phyloP scores from a whole-genome alignment of 2,329 filamentous ascomycete species.

The Curvularia sp. region DNA sequence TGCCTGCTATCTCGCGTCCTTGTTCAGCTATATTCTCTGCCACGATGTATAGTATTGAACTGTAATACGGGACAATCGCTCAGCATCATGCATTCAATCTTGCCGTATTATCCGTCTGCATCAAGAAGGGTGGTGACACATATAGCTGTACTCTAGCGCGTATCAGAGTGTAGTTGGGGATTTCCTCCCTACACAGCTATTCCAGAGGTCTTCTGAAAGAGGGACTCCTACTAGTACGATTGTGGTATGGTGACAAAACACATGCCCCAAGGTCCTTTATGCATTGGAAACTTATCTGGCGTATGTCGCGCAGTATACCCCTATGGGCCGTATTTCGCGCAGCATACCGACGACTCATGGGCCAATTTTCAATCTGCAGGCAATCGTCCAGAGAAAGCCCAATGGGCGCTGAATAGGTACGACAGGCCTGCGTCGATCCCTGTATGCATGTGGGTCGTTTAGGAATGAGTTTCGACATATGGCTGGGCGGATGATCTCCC shows the following conservation, averaged over 20 bases:
- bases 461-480: slow-evolving; percentile 29
- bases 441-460: slow-evolving; percentile 11
- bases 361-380: neutral
- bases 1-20: neutral
- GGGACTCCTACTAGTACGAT: neutral
- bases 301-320: neutral
- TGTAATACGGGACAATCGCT: neutral
- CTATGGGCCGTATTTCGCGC: too few relatives aligned
- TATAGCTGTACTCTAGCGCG: slow-evolving; percentile 3
- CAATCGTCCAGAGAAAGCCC: neutral
- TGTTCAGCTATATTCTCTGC: neutral
- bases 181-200: neutral
- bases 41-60: neutral
- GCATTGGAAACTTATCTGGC: neutral
- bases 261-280: neutral
- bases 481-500: slow-evolving; percentile 24
- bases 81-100: neutral
- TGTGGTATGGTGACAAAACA: neutral
- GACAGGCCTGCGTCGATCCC: slow-evolving; percentile 2
- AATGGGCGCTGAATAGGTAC: neutral
- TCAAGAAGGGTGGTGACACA: neutral
- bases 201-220: neutral
- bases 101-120: neutral
- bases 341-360: neutral
- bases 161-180: neutral